Evolutionary conservation across 306 rosid genomes (phyloP).

Genomic region (Cucumis hystrix): DNA sequence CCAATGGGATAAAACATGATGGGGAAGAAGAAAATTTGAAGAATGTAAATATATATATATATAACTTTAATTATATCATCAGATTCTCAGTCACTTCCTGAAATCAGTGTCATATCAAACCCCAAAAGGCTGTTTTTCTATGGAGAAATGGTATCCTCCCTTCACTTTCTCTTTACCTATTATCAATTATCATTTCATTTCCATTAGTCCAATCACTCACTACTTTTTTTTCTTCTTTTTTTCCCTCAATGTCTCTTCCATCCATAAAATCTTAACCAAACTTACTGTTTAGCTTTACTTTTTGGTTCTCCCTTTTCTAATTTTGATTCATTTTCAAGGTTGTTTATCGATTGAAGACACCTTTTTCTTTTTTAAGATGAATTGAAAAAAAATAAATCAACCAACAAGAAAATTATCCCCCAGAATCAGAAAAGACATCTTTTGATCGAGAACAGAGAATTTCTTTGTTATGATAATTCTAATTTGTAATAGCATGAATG

Average conservation of each 20-base stretch:
- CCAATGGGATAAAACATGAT: constrained; percentile 4
- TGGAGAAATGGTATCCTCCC: not conserved
- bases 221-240: not conserved
- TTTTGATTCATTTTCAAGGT: not conserved
- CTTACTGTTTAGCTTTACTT: not conserved
- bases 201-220: not conserved
- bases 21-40: not conserved
- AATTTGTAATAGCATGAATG: too few species aligned
- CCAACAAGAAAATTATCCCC: too few species aligned
- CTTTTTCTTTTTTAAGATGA: too few species aligned
- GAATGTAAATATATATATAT: not conserved
- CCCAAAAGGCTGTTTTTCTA: not conserved
- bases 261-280: not conserved
- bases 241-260: not conserved
- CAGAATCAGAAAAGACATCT: too few species aligned
- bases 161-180: constrained; percentile 7
- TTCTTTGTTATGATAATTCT: too few species aligned
- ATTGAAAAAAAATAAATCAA: too few species aligned
- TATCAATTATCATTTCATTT: constrained; percentile 1
- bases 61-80: constrained; percentile 5
- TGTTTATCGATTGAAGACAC: too few species aligned
- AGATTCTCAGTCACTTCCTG: constrained; percentile 7
- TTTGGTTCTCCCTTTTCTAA: not conserved
- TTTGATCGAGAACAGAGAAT: too few species aligned
- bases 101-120: constrained; percentile 4